phyloP scores from a whole-genome alignment of 257 asterid species.

The Solanum clarkiae region DNA sequence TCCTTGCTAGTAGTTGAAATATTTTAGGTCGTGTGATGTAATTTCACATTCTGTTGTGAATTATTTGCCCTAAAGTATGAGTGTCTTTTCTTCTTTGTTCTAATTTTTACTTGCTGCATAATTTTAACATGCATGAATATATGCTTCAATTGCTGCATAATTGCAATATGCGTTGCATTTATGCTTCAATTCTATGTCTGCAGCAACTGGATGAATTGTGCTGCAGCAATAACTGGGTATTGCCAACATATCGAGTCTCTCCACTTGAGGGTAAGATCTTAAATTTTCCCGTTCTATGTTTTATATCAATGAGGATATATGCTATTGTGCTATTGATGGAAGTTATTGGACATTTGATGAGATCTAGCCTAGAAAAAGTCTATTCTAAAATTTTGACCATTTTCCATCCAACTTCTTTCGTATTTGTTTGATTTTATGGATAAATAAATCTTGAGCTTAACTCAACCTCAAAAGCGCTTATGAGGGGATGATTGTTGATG shows the following conservation, averaged over 20 bases:
- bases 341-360: background rate
- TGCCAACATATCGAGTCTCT: conserved; percentile 10
- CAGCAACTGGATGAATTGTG: conserved; percentile 22
- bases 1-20: background rate
- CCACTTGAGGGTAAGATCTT: conserved; percentile 2
- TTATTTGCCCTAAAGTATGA: background rate
- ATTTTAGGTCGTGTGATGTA: background rate
- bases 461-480: background rate
- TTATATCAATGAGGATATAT: background rate
- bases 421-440: background rate
- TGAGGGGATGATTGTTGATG: background rate
- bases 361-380: background rate
- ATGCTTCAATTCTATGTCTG: background rate
- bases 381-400: background rate
- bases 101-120: background rate
- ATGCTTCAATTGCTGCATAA: background rate
- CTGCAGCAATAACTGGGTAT: conserved; percentile 2
- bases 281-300: background rate
- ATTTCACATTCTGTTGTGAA: background rate
- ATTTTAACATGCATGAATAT: background rate
- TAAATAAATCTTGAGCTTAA: background rate
- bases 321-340: background rate
- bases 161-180: background rate
- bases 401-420: background rate
- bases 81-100: background rate